Conservation (phyloP, 2,329 filamentous ascomycete genomes). For the Penicillium sp. region DNA sequence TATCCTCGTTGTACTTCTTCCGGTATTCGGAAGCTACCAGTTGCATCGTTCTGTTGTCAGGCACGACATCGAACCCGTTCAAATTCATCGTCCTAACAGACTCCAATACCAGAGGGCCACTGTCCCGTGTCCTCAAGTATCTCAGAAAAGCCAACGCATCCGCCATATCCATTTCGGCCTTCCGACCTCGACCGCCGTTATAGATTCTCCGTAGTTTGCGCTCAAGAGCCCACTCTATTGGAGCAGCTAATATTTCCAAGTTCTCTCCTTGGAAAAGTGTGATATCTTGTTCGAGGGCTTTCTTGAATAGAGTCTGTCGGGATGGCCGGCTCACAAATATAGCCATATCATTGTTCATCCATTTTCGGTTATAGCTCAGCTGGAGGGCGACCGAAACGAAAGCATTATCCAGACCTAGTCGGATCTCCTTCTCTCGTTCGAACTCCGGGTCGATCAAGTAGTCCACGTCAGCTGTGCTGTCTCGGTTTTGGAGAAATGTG, state of each 20-base stretch:
- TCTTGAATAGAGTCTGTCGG: slow-evolving; percentile 26
- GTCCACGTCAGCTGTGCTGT: slow-evolving; percentile 34
- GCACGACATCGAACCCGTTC: slow-evolving; percentile 29
- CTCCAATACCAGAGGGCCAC: slow-evolving; percentile 26
- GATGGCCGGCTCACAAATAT: slow-evolving; percentile 29
- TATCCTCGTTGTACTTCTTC: slow-evolving; percentile 24
- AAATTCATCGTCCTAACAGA: slow-evolving; percentile 29
- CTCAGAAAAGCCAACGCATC: slow-evolving; percentile 33
- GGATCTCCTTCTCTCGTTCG: slow-evolving; percentile 33
- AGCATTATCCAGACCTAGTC: slow-evolving; percentile 26
- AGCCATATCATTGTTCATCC: slow-evolving; percentile 35
- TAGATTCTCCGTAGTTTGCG: slow-evolving; percentile 36
- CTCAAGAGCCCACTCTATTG: slow-evolving; percentile 38
- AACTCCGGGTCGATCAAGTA: slow-evolving; percentile 35
- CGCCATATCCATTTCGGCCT: slow-evolving; percentile 28
- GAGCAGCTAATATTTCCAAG: slow-evolving; percentile 31
- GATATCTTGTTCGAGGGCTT: slow-evolving; percentile 33
- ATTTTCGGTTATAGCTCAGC: slow-evolving; percentile 26
- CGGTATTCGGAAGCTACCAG: slow-evolving; percentile 30
- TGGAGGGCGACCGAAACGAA: slow-evolving; percentile 24
- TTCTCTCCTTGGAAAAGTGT: slow-evolving; percentile 30
- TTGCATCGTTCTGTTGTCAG: slow-evolving; percentile 31
- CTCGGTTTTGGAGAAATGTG: slow-evolving; percentile 30
- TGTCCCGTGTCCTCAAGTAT: slow-evolving; percentile 22
- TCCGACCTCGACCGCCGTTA: slow-evolving; percentile 19